Conservation (phyloP, 495 filamentous ascomycete genomes). For the Hypoxylon trugodes region DNA sequence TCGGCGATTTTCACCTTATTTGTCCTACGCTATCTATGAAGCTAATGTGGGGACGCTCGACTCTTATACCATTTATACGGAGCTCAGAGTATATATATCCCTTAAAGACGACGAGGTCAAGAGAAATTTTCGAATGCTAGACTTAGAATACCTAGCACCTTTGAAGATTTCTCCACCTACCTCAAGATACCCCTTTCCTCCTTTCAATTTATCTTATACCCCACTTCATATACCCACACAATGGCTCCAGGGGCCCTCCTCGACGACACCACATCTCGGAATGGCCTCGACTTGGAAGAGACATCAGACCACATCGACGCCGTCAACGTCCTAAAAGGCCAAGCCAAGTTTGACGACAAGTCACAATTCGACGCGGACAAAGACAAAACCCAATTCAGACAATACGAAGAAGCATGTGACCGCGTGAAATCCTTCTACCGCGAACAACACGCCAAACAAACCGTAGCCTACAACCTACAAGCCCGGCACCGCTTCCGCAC, state of each 20-base stretch:
- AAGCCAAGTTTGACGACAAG: slow-evolving; percentile 62
- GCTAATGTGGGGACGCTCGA: slow-evolving; percentile 12
- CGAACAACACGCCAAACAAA: slow-evolving; percentile 86
- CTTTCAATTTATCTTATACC: not conserved
- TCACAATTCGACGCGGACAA: slow-evolving; percentile 78
- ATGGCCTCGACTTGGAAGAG: slow-evolving; percentile 79
- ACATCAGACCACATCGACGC: slow-evolving; percentile 82
- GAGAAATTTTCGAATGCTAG: not conserved
- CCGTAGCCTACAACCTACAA: slow-evolving; percentile 82
- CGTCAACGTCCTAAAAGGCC: slow-evolving; percentile 77
- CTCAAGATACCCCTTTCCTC: slow-evolving; percentile 10
- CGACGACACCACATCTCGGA: slow-evolving; percentile 50
- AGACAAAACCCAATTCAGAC: slow-evolving; percentile 82
- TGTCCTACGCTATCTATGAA: not conserved
- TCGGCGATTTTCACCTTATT: slow-evolving; percentile 45
- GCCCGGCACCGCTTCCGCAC: slow-evolving; percentile 74
- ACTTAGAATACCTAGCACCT: not conserved
- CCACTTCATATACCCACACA: slow-evolving; percentile 10
- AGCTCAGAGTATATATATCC: slow-evolving; percentile 14
- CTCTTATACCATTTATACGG: slow-evolving; percentile 32
- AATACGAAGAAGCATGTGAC: slow-evolving; percentile 80
- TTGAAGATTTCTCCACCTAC: not conserved
- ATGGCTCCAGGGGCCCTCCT: slow-evolving; percentile 42
- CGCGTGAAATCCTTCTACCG: slow-evolving; percentile 84
- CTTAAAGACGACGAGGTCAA: not conserved